Evolutionary conservation across 176 grass and related monocot species (phyloP).

Genomic region (Oryza rufipogon): DNA sequence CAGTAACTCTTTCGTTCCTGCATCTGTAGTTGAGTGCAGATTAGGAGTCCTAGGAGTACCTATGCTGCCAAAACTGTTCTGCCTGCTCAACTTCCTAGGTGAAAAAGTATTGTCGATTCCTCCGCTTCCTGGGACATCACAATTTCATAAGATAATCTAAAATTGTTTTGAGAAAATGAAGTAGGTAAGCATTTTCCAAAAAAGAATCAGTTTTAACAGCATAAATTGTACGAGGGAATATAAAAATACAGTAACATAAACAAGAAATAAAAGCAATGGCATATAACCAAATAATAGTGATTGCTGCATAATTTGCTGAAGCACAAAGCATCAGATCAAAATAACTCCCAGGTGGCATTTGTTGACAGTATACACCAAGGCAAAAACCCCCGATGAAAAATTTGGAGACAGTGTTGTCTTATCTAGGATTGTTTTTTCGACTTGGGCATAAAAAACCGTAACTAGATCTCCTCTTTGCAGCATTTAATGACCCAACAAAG

Average conservation of each 20-base stretch:
- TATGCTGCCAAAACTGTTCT: slow-evolving; percentile 81
- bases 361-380: too few species aligned
- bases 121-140: slow-evolving; percentile 70
- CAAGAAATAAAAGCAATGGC: background rate
- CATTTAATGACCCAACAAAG: background rate
- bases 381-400: too few species aligned
- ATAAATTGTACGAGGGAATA: too few species aligned
- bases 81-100: slow-evolving; percentile 73
- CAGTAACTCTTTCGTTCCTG: slow-evolving; percentile 49
- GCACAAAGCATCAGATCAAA: too few species aligned
- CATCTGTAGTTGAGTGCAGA: slow-evolving; percentile 40
- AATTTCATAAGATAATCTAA: slow-evolving; percentile 20
- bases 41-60: slow-evolving; percentile 70
- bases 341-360: too few species aligned
- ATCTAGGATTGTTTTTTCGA: background rate
- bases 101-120: slow-evolving; percentile 73
- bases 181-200: background rate
- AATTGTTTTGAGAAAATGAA: background rate
- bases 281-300: too few species aligned
- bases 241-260: background rate
- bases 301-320: too few species aligned
- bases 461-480: background rate
- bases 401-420: too few species aligned
- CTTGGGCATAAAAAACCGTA: background rate
- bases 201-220: too few species aligned